Percentiles rank a stretch among this genome's conserved stretches.
phyloP scores from a whole-genome alignment of 78 protist genomes.

The Emiliania huxleyi region DNA sequence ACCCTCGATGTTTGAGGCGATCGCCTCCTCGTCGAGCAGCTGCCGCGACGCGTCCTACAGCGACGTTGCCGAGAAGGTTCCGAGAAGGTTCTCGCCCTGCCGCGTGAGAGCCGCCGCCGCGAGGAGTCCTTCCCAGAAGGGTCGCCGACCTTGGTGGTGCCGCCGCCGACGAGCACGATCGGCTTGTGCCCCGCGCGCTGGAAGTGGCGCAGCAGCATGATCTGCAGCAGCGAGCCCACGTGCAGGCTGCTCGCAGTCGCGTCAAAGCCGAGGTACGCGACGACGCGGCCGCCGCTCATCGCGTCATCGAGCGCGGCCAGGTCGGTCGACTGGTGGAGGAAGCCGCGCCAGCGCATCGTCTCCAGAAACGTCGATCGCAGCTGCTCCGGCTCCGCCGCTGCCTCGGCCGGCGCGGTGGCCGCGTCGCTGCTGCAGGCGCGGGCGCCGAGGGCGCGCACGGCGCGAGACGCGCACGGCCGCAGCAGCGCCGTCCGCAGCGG shows the following conservation, averaged over 20 bases:
- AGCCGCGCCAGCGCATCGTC: slow-evolving; percentile 14
- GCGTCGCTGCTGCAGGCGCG: no score
- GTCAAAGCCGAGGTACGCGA: slow-evolving; percentile 44
- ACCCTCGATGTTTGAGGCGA: background rate
- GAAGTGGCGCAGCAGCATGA: slow-evolving; percentile 42
- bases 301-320: background rate
- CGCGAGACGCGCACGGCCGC: no score
- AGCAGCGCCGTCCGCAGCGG: no score
- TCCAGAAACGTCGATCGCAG: background rate
- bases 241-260: slow-evolving; percentile 37
- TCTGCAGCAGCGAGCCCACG: slow-evolving; percentile 39
- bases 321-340: slow-evolving; percentile 18
- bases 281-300: background rate
- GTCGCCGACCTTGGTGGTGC: slow-evolving; percentile 46
- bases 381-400: background rate
- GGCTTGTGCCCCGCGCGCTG: slow-evolving; percentile 48
- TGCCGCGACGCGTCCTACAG: background rate
- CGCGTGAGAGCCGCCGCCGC: background rate
- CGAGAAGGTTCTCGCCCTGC: background rate
- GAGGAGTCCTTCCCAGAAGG: slow-evolving; percentile 36
- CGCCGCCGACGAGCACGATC: slow-evolving; percentile 43
- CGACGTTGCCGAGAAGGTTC: no score
- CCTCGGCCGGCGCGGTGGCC: no score
- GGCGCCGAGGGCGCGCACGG: no score
- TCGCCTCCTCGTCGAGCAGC: background rate